Conservation (phyloP, 2,329 filamentous ascomycete species). For the Microdochium bolleyi region DNA sequence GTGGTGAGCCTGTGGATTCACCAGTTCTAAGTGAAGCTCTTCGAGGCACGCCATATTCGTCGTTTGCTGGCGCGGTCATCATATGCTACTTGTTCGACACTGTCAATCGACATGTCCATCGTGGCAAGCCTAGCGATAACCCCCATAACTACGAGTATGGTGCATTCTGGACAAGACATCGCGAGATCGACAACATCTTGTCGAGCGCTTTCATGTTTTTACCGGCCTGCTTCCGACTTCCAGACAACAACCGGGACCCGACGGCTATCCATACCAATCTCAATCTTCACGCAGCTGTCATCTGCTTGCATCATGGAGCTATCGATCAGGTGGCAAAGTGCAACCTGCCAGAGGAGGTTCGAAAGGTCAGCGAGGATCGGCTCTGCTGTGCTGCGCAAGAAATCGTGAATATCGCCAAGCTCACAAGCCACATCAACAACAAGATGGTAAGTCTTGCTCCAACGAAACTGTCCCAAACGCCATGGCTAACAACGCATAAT, state of each 20-base stretch:
- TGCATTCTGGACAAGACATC: conserved; percentile 79
- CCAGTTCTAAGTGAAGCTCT: conserved; percentile 58
- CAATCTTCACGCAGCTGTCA: conserved; percentile 79
- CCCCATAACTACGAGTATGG: conserved; percentile 69
- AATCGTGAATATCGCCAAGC: conserved; percentile 74
- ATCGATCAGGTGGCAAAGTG: conserved; percentile 75
- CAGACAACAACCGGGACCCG: conserved; percentile 58
- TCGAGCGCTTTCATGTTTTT: conserved; percentile 72
- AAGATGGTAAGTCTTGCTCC: conserved; percentile 46
- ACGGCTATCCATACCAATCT: conserved; percentile 79
- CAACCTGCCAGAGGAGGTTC: conserved; percentile 54
- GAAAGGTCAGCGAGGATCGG: conserved; percentile 62
- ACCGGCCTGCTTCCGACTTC: conserved; percentile 66
- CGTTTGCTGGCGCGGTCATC: conserved; percentile 65
- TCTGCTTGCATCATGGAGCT: conserved; percentile 83
- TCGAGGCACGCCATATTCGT: conserved; percentile 53
- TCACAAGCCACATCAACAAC: conserved; percentile 64
- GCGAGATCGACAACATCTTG: conserved; percentile 72
- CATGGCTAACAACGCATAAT: no score
- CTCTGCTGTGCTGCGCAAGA: conserved; percentile 76
- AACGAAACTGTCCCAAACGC: not conserved
- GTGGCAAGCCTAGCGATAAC: conserved; percentile 58
- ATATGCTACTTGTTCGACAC: conserved; percentile 73
- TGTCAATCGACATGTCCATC: conserved; percentile 75
- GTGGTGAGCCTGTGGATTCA: conserved; percentile 54